Evolutionary conservation across 805 yeast genomes (phyloP), one percentile per base, ranked within the genome.

Genomic region (Kodamaea kaohsiungensis): DNA sequence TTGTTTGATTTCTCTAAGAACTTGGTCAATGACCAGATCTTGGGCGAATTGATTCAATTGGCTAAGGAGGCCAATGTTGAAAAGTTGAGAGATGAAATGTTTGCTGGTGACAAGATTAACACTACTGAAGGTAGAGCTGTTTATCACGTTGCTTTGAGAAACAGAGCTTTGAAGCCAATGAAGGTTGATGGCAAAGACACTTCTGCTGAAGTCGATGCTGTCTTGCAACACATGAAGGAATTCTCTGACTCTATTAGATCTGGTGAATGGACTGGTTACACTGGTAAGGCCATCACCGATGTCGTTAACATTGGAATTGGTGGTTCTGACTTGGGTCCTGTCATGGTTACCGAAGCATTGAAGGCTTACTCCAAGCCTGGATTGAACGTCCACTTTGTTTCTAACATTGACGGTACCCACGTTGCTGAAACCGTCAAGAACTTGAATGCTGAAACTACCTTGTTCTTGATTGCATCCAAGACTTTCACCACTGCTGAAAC

Each of bases 401-500:
- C 98, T 62, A 95, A 95, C 84, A 93, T 95, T 69, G 99, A 95
- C 71, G 99, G 99, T 71, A 95, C 99, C 54, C 97, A 92, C 77
- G 81, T 93, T 71, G 95, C 96, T 59, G 99, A 93, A 78, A 83
- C 91, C 56, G 78, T 95, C 70, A 89, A 89, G 74, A 70, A 70
- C 53, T 80, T 89, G 65, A 75, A 90, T 72, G 88, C 93, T 54
- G 99, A 95, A 75, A 89, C 98, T 57, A 95, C 99, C 38, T 81
- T 95, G 72, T 90, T 90, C 75, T 80, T 90, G 74, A 80, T 92
- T 69, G 98, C 98, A 45, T 92, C 97, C 60, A 95, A 95, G 86
- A 95, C 99, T 58, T 95, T 95, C 85, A 95, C 99, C 69, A 95
- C 99, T 61, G 98, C 98, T 56, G 99, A 95, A 81, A 95, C 99